Conservation (phyloP, 805 yeast species). For the Kodamaea leandrae region DNA sequence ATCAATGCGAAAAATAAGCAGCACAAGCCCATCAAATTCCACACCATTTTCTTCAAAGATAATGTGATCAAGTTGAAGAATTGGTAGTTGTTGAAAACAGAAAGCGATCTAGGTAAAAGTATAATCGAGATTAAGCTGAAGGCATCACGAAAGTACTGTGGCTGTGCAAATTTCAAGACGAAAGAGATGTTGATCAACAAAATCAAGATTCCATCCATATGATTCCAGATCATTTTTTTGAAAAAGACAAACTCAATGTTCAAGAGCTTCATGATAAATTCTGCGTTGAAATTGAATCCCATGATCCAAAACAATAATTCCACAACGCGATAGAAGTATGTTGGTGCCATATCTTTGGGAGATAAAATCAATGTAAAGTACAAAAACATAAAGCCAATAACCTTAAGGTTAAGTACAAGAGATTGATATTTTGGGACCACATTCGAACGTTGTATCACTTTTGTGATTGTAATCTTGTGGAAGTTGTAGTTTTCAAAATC, state of each 20-base stretch:
- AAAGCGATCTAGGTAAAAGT: slow-evolving; percentile 48
- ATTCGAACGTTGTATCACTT: slow-evolving; percentile 29
- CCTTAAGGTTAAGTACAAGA: slow-evolving; percentile 36
- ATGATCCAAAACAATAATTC: slow-evolving; percentile 45
- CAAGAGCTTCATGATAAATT: slow-evolving; percentile 41
- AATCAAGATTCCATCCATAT: slow-evolving; percentile 44
- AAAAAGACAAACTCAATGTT: slow-evolving; percentile 47
- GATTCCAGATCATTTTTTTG: slow-evolving; percentile 52
- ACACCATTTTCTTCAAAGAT: slow-evolving; percentile 49
- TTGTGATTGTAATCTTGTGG: slow-evolving; percentile 30
- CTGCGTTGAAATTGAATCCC: slow-evolving; percentile 47
- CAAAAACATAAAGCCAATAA: slow-evolving; percentile 29
- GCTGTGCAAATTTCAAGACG: slow-evolving; percentile 18
- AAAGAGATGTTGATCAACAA: slow-evolving; percentile 36
- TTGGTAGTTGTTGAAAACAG: slow-evolving; percentile 49
- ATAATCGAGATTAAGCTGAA: slow-evolving; percentile 47
- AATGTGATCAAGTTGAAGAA: slow-evolving; percentile 51
- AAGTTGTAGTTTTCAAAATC: slow-evolving; percentile 30
- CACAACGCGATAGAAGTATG: slow-evolving; percentile 13
- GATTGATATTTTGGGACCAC: slow-evolving; percentile 43
- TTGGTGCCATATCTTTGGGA: slow-evolving; percentile 4
- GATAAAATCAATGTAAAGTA: slow-evolving; percentile 29
- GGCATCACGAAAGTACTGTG: slow-evolving; percentile 26
- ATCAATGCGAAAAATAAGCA: slow-evolving; percentile 49
- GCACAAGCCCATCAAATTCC: slow-evolving; percentile 49